Evolutionary conservation across 805 yeast species (phyloP), one percentile per base, ranked within the genome.

Genomic region (Teunomyces pallodes): DNA sequence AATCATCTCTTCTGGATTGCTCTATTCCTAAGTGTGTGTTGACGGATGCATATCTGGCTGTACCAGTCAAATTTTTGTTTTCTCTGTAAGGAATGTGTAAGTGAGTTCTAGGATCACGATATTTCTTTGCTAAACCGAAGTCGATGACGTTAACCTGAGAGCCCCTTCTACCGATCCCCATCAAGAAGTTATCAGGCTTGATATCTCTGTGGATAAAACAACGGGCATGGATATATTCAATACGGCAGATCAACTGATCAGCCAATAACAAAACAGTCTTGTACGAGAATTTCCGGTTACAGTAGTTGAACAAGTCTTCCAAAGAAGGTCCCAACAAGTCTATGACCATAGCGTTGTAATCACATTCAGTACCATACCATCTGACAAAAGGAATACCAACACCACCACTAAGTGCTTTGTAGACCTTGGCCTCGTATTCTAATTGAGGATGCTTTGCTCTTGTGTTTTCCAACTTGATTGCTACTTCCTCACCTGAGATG

Each of bases 11-110:
- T 74, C 99, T 84, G 59, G 90, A 84, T 72, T 92, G 99, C 67
- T 92, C 99, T 58, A 92, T 87, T 47, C 99, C 99, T 66, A 94
- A 76, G 71, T 92, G 99, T 31, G 99, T 92, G 70, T 91, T 92
- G 58, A 94, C 86, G 50, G 90, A 82, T 45, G 97, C 97, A 68
- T 92, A 94, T 64, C 99, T 83, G 13, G 98, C 98, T 24, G 99
- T 92, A 62, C 99, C 99, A 12, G 97, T 92, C 60, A 92, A 81
- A 62, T 92, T 90, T 70, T 94, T 92, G 71, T 92, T 91, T 73
- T 92, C 98, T 56, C 96, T 82, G 70, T 92, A 94, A 9, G 97
- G 97, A 50, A 94, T 94, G 67, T 92, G 99, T 59, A 89, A 76
- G 69, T 90, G 96, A 17, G 96, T 86, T 67, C 95, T 82, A 53